Evolutionary conservation across 2,329 filamentous ascomycete genomes (phyloP).

Genomic region (Paecilomyces dactylethromorphus): DNA sequence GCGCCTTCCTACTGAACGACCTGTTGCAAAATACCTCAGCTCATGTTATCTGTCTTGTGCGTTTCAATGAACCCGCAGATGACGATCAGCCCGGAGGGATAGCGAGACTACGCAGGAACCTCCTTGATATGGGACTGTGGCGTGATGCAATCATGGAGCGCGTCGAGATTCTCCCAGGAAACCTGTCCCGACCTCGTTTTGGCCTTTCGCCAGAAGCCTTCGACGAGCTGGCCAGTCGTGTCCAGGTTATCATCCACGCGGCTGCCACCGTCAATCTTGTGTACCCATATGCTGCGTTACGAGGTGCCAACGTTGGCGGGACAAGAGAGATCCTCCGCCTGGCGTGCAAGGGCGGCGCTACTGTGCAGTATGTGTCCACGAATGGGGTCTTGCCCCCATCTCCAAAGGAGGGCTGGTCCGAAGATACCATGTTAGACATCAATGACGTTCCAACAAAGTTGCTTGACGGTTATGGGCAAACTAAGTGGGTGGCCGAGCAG

Average conservation of each 20-base stretch:
- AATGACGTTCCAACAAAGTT: constrained; percentile 64
- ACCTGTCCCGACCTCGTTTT: constrained; percentile 61
- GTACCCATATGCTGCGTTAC: constrained; percentile 71
- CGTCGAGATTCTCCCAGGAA: constrained; percentile 68
- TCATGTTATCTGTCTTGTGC: constrained; percentile 65
- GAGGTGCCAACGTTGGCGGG: constrained; percentile 71
- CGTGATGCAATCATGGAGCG: constrained; percentile 70
- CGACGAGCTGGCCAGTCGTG: constrained; percentile 55
- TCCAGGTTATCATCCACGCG: constrained; percentile 70
- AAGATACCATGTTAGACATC: constrained; percentile 60
- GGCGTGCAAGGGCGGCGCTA: constrained; percentile 60
- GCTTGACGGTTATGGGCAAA: constrained; percentile 69
- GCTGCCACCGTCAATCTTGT: constrained; percentile 75
- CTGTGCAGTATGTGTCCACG: constrained; percentile 71
- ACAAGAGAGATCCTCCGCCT: constrained; percentile 68
- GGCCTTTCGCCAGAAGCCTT: constrained; percentile 62
- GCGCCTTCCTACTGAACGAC: constrained; percentile 65
- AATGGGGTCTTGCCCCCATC: constrained; percentile 72
- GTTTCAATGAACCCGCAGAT: constrained; percentile 61
- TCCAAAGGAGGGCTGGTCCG: constrained; percentile 58
- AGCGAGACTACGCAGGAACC: constrained; percentile 65
- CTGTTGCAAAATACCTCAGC: constrained; percentile 63
- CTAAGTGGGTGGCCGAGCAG: constrained; percentile 75
- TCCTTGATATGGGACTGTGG: constrained; percentile 75
- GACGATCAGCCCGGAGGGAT: constrained; percentile 61